These are phyloP conservation scores for Westerdykella ornata DNA, from an alignment of 2,329 filamentous ascomycete species.

Conservation along the genomic window DNA sequence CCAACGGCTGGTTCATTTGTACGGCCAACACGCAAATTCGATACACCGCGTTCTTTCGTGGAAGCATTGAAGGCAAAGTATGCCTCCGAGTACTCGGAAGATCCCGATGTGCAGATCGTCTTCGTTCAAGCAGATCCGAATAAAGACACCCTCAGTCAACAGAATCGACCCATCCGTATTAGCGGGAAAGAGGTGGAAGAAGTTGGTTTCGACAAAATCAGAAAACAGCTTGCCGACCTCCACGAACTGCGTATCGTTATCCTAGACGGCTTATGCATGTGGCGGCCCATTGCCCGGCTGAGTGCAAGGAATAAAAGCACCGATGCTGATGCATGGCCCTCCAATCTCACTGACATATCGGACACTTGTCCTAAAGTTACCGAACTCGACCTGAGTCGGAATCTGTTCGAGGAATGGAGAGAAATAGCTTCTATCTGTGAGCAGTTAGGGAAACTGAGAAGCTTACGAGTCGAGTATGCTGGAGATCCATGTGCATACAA, in stretches of 20 bases:
- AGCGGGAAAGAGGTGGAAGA: slow-evolving; percentile 82
- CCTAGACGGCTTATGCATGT: slow-evolving; percentile 67
- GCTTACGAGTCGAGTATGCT: slow-evolving; percentile 64
- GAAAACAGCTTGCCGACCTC: slow-evolving; percentile 68
- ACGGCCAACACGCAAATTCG: slow-evolving; percentile 64
- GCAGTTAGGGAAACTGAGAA: slow-evolving; percentile 59
- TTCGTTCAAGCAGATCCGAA: slow-evolving; percentile 20
- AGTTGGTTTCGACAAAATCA: slow-evolving; percentile 90
- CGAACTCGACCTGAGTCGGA: slow-evolving; percentile 80
- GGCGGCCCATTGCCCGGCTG: slow-evolving; percentile 25
- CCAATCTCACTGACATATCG: slow-evolving; percentile 46
- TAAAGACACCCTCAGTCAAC: slow-evolving; percentile 11
- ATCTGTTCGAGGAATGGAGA: slow-evolving; percentile 63
- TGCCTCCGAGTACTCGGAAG: slow-evolving; percentile 51
- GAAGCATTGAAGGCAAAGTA: slow-evolving; percentile 81
- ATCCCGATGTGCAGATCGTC: slow-evolving; percentile 27
- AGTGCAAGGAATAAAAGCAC: slow-evolving; percentile 11
- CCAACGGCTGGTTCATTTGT: slow-evolving; percentile 80
- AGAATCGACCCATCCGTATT: slow-evolving; percentile 58
- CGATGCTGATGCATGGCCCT: slow-evolving; percentile 18
- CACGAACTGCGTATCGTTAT: slow-evolving; percentile 73
- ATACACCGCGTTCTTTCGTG: slow-evolving; percentile 65
- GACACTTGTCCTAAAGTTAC: slow-evolving; percentile 52
- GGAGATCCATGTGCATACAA: background rate
- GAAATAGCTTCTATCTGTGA: slow-evolving; percentile 65